A percentile compares a stretch with the other conserved stretches of the same genome.
These are phyloP conservation scores for Citrus cavaleriei DNA, from an alignment of 345 rosid species.

Conservation along the genomic window DNA sequence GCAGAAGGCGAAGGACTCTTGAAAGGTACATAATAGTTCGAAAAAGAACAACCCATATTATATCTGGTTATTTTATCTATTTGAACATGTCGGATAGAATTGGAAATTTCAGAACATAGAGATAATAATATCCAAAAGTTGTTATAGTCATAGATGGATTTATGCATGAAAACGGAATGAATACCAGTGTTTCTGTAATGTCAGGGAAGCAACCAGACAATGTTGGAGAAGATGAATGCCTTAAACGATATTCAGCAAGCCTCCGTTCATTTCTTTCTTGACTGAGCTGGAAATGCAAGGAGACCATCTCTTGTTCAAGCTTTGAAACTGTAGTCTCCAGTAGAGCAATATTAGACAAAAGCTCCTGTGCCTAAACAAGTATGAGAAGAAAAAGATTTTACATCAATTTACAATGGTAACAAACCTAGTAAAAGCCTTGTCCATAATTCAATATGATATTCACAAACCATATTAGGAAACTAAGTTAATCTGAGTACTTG, in stretches of 20 bases:
- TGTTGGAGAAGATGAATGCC: slow-evolving; percentile 52
- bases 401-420: slow-evolving; percentile 20
- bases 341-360: slow-evolving; percentile 55
- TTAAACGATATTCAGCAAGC: slow-evolving; percentile 73
- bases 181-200: slow-evolving; percentile 23
- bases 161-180: not conserved
- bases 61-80: not conserved
- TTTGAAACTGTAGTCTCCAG: slow-evolving; percentile 65
- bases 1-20: not conserved
- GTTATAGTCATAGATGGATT: slow-evolving; percentile 1
- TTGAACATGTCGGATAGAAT: not conserved
- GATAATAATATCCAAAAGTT: not conserved
- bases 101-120: not conserved
- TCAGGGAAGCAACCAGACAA: slow-evolving; percentile 31
- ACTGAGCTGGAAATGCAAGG: slow-evolving; percentile 87
- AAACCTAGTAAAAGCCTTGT: slow-evolving; percentile 1
- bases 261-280: slow-evolving; percentile 88
- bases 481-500: not conserved
- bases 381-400: slow-evolving; percentile 11
- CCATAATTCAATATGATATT: not conserved
- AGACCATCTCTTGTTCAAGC: slow-evolving; percentile 78
- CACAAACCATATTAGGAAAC: not conserved
- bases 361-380: slow-evolving; percentile 63
- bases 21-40: not conserved
- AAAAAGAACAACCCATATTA: not conserved